These are phyloP conservation scores for Elongisporangium prolatum DNA, from an alignment of 352 stramenopile species.

Conservation along the genomic window DNA sequence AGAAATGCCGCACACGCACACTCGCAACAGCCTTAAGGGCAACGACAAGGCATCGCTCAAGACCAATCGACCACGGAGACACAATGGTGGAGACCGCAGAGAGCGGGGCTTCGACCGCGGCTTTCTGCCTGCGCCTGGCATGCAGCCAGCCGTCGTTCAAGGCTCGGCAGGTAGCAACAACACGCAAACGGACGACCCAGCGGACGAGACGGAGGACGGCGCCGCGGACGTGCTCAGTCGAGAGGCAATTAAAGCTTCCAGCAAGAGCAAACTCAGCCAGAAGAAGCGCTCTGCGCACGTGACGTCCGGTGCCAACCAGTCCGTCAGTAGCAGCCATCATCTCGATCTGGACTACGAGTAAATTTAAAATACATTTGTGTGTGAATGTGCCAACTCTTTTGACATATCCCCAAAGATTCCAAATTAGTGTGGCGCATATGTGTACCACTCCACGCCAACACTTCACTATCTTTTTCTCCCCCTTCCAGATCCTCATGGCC, in stretches of 20 bases:
- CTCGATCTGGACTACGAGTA: background rate
- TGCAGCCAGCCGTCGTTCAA: background rate
- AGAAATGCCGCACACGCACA: constrained; percentile 1
- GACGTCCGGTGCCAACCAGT: background rate
- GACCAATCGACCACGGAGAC: background rate
- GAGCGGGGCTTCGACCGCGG: constrained; percentile 36
- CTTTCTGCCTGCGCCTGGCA: constrained; percentile 11
- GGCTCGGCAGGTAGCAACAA: background rate
- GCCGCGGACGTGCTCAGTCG: constrained; percentile 40
- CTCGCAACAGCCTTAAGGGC: background rate
- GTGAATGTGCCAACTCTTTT: background rate
- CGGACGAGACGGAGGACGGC: constrained; percentile 30
- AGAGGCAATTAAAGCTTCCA: constrained; percentile 65
- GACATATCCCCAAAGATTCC: background rate
- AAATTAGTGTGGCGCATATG: background rate
- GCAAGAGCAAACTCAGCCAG: constrained; percentile 45
- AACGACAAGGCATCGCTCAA: constrained; percentile 5
- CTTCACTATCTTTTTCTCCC: background rate
- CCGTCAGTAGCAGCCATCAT: background rate
- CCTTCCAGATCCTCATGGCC: background rate
- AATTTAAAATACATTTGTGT: background rate
- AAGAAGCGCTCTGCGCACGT: constrained; percentile 30
- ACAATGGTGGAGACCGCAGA: constrained; percentile 10
- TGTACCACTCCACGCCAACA: background rate
- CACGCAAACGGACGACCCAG: constrained; percentile 4